Percentiles rank a stretch among this genome's conserved stretches.
Conservation (phyloP, 2,329 filamentous ascomycete species). For the Aspergillus luchuensis region DNA sequence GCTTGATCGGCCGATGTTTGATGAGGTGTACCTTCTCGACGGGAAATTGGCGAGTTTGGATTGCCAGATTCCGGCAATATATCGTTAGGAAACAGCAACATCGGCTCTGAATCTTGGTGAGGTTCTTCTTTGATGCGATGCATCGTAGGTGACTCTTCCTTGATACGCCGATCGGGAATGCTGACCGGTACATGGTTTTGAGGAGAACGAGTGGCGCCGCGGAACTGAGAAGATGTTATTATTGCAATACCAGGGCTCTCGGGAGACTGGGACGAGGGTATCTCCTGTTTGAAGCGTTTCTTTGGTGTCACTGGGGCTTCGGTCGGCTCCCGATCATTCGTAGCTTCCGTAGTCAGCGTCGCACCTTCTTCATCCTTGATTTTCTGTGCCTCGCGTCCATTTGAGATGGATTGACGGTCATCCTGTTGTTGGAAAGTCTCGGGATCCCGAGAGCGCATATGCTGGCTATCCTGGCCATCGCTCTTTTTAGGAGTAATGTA, state of each 20-base stretch:
- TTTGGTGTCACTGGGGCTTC: conserved; percentile 35
- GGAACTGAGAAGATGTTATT: conserved; percentile 41
- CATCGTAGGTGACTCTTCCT: conserved; percentile 23
- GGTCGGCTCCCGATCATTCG: neutral
- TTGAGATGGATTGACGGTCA: conserved; percentile 6
- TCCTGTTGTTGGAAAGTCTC: neutral
- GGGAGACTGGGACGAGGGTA: conserved; percentile 48
- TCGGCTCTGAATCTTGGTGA: conserved; percentile 7
- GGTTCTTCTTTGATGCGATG: conserved; percentile 5
- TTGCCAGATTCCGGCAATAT: neutral
- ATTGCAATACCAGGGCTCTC: conserved; percentile 43
- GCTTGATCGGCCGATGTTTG: neutral
- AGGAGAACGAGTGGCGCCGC: conserved; percentile 31
- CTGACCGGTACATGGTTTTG: conserved; percentile 19
- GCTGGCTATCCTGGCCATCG: neutral
- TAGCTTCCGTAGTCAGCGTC: conserved; percentile 1
- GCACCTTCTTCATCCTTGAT: conserved; percentile 15
- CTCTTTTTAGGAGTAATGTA: conserved; percentile 26
- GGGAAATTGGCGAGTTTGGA: neutral
- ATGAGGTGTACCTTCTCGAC: neutral
- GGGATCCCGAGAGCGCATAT: neutral
- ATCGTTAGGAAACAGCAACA: neutral
- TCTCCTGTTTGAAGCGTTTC: conserved; percentile 35
- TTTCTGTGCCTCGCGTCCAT: conserved; percentile 27
- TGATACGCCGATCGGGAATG: conserved; percentile 14